Percentiles rank a stretch among this genome's conserved stretches.
Evolutionary conservation across 148 eudicot species (phyloP).

Genomic region (Cornus florida): DNA sequence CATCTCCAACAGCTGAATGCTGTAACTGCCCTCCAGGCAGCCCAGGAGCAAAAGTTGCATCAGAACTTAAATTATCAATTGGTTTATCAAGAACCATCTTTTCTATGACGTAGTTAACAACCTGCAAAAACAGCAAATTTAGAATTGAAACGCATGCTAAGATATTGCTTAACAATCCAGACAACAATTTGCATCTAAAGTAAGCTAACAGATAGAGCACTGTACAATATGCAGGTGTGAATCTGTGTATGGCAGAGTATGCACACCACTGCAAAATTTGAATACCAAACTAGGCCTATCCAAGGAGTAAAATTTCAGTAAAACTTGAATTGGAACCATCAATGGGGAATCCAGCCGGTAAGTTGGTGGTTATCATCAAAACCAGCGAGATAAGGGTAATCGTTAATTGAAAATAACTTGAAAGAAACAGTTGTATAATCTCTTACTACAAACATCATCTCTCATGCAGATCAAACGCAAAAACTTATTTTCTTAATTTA

Average conservation of each 20-base stretch:
- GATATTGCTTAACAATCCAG: not conserved
- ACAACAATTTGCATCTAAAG: not conserved
- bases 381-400: not conserved
- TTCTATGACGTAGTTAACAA: constrained; percentile 79
- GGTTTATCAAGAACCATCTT: constrained; percentile 93
- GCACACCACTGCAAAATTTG: not conserved
- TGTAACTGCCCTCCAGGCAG: constrained; percentile 57
- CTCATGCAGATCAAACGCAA: not conserved
- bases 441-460: not conserved
- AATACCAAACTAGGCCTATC: not conserved
- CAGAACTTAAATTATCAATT: constrained; percentile 48
- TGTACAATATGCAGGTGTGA: not conserved
- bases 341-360: not conserved
- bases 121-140: constrained; percentile 42
- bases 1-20: constrained; percentile 51
- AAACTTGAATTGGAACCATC: not conserved
- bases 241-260: not conserved
- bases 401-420: not conserved
- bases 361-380: not conserved
- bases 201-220: not conserved
- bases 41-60: constrained; percentile 59
- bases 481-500: not conserved
- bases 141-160: not conserved
- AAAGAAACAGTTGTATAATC: not conserved
- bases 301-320: not conserved